Base-by-base conservation (phyloP, 805 yeast species). In the Wickerhamiella allomyrinae region DNA sequence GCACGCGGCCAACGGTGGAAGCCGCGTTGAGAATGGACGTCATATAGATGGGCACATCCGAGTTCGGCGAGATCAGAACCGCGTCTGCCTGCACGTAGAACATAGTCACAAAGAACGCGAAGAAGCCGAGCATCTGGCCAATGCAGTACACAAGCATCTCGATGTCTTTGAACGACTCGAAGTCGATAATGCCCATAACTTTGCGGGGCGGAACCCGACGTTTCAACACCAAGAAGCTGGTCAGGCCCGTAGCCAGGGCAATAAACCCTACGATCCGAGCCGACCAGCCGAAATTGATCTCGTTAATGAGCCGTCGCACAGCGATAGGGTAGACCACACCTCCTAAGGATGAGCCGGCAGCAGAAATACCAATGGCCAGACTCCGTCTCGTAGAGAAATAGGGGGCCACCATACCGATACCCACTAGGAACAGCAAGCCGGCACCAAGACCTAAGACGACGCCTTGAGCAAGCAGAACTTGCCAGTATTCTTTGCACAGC, bases 251-350 rank as follows among this genome's bases (percentile, higher is more conserved):
- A 0, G 45, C 61, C 8, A 62, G 46, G 37, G 65, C 59, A 19
- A 72, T 54, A 47, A 74, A 66, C 0, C 72, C 73, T 39, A 72
- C 56, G 14, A 66, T 59, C 40, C 79, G 61, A 36, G 71, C 62
- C 3, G 74, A 69, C 78, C 78, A 74, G 11, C 60, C 62, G 49
- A 70, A 73, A 1, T 78, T 78, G 22, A 71, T 62, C n/a, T 56
- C 51, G 7, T 49, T 44, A 39, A 67, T 63, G 34, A 71, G 54
- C 15, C 53, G 53, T 35, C 69, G 61, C 14, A 71, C 61, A 60
- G 69, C 60, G 31, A 70, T 55, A 11, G 76, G 73, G 51, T 69
- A 70, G 20, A 68, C 42, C 41, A 69, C 56, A 9, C 75, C 73
- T 4, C 77, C 77, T 7, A 71, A 51, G 5, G 74, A 66, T 0